These are phyloP conservation scores for Phytophthora meadii DNA, from an alignment of 352 stramenopile species.

Conservation along the genomic window DNA sequence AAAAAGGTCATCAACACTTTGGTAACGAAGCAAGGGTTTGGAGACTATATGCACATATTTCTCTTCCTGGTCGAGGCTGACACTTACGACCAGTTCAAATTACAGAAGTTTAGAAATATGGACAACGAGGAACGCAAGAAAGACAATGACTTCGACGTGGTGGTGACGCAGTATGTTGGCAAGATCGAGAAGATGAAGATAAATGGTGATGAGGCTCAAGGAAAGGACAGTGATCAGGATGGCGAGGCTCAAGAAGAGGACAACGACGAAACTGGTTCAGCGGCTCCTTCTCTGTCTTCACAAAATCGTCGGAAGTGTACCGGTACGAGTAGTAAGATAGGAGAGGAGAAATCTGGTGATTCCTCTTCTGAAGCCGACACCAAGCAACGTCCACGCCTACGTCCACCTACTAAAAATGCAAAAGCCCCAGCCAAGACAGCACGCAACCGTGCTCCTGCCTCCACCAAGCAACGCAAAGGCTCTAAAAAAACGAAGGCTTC, in stretches of 20 bases:
- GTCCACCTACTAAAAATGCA: not conserved
- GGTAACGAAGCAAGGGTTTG: slow-evolving; percentile 13
- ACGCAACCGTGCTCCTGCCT: too few species aligned
- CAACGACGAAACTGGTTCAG: too few species aligned
- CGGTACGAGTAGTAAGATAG: too few species aligned
- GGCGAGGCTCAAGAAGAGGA: too few species aligned
- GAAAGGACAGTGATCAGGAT: too few species aligned
- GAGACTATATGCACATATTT: slow-evolving; percentile 35
- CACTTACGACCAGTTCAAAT: slow-evolving; percentile 32
- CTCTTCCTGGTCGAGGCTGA: slow-evolving; percentile 43
- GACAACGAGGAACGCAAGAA: slow-evolving; percentile 5
- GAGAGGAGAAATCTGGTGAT: not conserved
- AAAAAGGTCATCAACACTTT: slow-evolving; percentile 27
- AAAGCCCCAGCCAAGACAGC: not conserved
- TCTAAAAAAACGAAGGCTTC: too few species aligned
- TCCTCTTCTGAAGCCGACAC: too few species aligned
- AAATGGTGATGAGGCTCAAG: too few species aligned
- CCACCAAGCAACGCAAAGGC: too few species aligned
- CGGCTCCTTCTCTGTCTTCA: too few species aligned
- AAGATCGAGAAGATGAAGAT: not conserved
- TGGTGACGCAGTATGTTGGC: slow-evolving; percentile 23
- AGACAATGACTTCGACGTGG: slow-evolving; percentile 2
- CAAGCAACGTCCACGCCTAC: too few species aligned
- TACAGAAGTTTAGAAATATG: slow-evolving; percentile 27
- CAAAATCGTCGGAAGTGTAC: too few species aligned